Percentiles rank a stretch among this genome's conserved stretches.
Conservation (phyloP, 179 eudicot genomes). For the Drosera spatulata region DNA sequence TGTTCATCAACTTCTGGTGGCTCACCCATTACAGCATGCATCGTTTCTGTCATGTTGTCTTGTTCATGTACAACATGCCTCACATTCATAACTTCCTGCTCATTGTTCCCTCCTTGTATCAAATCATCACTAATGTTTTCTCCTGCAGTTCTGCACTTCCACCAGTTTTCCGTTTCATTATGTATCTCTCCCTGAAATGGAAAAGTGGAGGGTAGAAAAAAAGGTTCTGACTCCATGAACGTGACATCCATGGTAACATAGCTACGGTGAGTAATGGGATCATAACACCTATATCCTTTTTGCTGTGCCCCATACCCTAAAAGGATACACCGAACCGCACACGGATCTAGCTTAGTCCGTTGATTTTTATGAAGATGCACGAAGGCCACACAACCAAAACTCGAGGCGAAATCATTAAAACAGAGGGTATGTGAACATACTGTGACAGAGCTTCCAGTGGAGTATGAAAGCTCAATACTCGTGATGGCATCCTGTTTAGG, state of each 20-base stretch:
- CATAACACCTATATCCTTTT: conserved; percentile 12
- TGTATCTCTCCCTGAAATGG: conserved; percentile 6
- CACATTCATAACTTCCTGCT: too few species aligned
- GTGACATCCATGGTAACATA: conserved; percentile 9
- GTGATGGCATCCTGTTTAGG: conserved; percentile 4
- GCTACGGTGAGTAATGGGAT: conserved; percentile 2
- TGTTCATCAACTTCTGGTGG: too few species aligned
- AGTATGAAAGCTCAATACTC: conserved; percentile 5
- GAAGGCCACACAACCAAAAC: conserved; percentile 6
- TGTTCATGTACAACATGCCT: too few species aligned
- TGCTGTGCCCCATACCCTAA: conserved; percentile 1
- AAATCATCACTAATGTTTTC: not conserved
- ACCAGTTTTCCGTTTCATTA: not conserved
- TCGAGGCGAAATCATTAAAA: not conserved
- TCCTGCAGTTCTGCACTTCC: not conserved
- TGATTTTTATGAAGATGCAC: conserved; percentile 2
- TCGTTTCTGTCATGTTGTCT: too few species aligned
- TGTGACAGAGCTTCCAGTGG: too few species aligned
- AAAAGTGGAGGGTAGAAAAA: not conserved
- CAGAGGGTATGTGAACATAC: not conserved
- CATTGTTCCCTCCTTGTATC: conserved; percentile 8
- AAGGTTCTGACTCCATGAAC: conserved; percentile 4
- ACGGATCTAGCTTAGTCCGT: conserved; percentile 4
- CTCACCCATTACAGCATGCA: too few species aligned
- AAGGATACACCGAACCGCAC: conserved; percentile 8